Percentiles rank a stretch among this genome's conserved stretches.
Evolutionary conservation across 73 alveolate genomes (phyloP).

Genomic region (Loxodes magnus): DNA sequence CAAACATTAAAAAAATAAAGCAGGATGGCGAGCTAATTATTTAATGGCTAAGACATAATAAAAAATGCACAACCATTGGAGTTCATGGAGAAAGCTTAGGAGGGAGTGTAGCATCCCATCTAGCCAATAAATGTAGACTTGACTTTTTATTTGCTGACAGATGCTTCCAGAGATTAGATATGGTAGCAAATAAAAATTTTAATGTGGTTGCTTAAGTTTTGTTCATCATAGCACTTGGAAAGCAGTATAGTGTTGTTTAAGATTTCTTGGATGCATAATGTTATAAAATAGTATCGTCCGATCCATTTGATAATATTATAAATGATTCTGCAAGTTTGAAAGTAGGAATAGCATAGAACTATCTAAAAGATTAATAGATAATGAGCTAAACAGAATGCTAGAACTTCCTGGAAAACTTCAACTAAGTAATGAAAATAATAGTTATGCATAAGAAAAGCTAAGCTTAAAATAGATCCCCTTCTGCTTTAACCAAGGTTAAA

Average conservation of each 20-base stretch:
- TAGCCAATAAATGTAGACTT: constrained; percentile 30
- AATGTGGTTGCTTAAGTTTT: constrained; percentile 24
- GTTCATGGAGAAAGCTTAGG: constrained; percentile 54
- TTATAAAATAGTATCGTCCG: neutral
- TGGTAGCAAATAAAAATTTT: constrained; percentile 21
- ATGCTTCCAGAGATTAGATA: constrained; percentile 21
- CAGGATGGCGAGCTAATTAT: constrained; percentile 26
- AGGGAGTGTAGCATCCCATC: constrained; percentile 46
- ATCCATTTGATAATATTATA: neutral
- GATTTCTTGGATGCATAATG: constrained; percentile 4
- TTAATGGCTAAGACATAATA: constrained; percentile 26
- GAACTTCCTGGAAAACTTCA: too few species aligned
- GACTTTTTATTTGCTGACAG: constrained; percentile 63
- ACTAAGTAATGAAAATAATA: too few species aligned
- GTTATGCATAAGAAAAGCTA: too few species aligned
- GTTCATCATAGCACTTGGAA: constrained; percentile 12
- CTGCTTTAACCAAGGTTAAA: too few species aligned
- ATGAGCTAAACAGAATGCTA: too few species aligned
- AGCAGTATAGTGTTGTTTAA: constrained; percentile 4
- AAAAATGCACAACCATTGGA: constrained; percentile 21
- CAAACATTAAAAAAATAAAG: constrained; percentile 24
- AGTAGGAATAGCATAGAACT: neutral
- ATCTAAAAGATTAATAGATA: too few species aligned
- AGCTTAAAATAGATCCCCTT: too few species aligned
- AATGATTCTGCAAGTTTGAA: neutral